A percentile compares a stretch with the other conserved stretches of the same genome.
Evolutionary conservation across 2,329 filamentous ascomycete species (phyloP).

Genomic region (Trichoderma simmonsii): DNA sequence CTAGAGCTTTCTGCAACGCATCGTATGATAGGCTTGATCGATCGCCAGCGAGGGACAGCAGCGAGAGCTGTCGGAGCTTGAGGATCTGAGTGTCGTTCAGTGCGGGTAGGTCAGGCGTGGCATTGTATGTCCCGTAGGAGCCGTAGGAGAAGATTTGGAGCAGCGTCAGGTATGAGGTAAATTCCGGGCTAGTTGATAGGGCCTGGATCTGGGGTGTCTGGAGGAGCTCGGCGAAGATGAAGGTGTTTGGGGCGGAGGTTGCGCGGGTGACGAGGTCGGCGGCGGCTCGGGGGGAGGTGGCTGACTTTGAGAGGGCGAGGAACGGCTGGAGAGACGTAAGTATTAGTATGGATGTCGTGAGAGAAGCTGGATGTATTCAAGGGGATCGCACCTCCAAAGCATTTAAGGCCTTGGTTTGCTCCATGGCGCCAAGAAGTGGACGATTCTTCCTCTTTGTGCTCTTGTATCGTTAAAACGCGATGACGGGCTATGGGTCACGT

Average conservation of each 20-base stretch:
- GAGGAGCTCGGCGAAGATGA: constrained; percentile 91
- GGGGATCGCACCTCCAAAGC: constrained; percentile 54
- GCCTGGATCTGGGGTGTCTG: constrained; percentile 74
- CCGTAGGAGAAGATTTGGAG: constrained; percentile 92
- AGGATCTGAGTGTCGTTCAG: constrained; percentile 70
- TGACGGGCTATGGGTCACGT: background rate
- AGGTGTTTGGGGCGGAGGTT: constrained; percentile 86
- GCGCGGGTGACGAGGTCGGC: constrained; percentile 84
- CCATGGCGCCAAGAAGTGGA: constrained; percentile 50
- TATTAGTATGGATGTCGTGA: background rate
- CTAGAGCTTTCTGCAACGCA: constrained; percentile 63
- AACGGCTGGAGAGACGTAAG: constrained; percentile 66
- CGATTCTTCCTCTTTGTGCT: background rate
- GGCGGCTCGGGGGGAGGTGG: constrained; percentile 77
- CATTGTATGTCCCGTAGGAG: constrained; percentile 72
- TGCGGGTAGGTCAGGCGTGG: constrained; percentile 56
- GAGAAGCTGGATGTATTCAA: background rate
- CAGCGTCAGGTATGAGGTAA: constrained; percentile 61
- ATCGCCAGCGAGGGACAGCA: constrained; percentile 75
- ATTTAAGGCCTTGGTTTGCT: constrained; percentile 66
- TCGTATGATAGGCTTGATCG: constrained; percentile 69
- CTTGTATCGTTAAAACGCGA: background rate
- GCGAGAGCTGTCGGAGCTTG: constrained; percentile 88
- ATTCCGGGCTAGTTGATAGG: constrained; percentile 60
- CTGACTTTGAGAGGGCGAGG: constrained; percentile 81